These are phyloP conservation scores for Carex myosuroides DNA, from an alignment of 176 grass and related monocot species.

Conservation along the genomic window DNA sequence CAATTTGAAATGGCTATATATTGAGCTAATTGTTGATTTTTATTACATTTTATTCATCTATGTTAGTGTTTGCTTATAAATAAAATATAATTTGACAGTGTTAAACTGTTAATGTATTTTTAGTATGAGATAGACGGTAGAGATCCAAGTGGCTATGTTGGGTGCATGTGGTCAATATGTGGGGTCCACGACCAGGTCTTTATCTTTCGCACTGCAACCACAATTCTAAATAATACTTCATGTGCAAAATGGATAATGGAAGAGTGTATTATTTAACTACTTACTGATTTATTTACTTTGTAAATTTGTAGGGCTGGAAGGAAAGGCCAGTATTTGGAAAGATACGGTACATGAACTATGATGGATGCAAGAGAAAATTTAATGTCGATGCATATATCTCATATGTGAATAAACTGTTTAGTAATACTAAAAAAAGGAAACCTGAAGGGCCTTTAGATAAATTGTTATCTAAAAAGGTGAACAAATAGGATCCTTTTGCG, in stretches of 20 bases:
- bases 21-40: not conserved
- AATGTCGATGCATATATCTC: conserved; percentile 75
- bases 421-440: conserved; percentile 66
- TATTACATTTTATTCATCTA: conserved; percentile 21
- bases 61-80: not conserved
- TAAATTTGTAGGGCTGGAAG: conserved; percentile 75
- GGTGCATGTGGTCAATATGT: conserved; percentile 99
- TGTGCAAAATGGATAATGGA: not conserved
- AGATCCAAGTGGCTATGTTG: conserved; percentile 87
- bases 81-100: not conserved
- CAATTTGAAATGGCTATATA: not conserved
- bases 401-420: conserved; percentile 51
- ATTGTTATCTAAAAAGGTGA: conserved; percentile 21
- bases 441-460: conserved; percentile 13
- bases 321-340: conserved; percentile 89
- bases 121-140: conserved; percentile 89
- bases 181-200: conserved; percentile 90
- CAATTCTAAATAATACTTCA: not conserved
- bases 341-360: conserved; percentile 96
- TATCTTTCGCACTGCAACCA: not conserved
- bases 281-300: not conserved
- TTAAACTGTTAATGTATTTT: conserved; percentile 15
- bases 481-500: conserved; percentile 4
- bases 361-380: conserved; percentile 95
- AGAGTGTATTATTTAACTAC: not conserved